Conservation (phyloP, 225 moss, liverwort and hornwort species). For the Pseudisothecium myosuroides region DNA sequence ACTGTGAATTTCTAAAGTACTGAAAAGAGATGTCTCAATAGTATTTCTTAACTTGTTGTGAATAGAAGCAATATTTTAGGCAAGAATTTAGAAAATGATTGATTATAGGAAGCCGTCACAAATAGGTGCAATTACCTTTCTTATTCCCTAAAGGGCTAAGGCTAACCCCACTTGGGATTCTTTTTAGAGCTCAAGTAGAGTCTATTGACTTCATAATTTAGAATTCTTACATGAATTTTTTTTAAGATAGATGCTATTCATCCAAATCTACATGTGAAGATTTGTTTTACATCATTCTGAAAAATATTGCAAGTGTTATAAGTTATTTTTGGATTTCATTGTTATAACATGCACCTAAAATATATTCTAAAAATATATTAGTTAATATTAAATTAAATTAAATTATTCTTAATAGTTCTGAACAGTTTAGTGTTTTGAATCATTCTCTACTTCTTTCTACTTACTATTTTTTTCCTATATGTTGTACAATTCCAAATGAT, state of each 20-base stretch:
- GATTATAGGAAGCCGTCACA: background rate
- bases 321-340: no score
- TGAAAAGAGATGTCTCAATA: accelerated
- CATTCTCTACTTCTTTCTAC: no score
- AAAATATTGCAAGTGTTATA: no score
- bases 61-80: background rate
- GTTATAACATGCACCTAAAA: no score
- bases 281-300: no score
- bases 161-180: background rate
- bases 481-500: no score
- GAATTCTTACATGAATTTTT: background rate
- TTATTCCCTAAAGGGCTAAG: background rate
- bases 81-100: background rate
- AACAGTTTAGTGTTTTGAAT: no score
- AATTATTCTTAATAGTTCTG: no score
- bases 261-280: background rate
- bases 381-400: no score
- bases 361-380: no score
- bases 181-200: accelerated
- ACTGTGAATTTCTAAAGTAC: background rate
- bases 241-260: background rate
- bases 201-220: background rate
- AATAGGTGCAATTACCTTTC: background rate
- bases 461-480: no score
- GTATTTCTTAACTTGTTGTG: no score